Base-by-base conservation (phyloP, 192 early-diverging fungal genomes). In the Mortierella alpina region DNA sequence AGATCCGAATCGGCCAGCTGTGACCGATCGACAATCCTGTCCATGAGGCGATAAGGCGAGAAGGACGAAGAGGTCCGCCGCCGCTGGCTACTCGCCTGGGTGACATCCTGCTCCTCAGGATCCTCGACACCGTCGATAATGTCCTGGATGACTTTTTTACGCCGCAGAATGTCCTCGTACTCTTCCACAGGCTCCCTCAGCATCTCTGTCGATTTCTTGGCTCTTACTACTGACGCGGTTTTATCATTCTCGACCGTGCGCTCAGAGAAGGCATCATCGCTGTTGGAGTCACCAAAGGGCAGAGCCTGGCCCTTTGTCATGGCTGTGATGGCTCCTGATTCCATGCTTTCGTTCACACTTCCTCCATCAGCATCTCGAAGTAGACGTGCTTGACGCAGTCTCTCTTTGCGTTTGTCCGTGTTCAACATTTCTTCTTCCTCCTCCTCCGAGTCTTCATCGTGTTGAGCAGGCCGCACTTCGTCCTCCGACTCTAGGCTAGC, bases 111-210 rank as follows among this genome's bases (percentile, higher is more conserved):
- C 17, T 53, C 57, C 18, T 13, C 69, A 18, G 22, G 42, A 18
- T 62, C 69, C 0, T 60, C 69, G 4, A 68, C 64, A 3, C 70
- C 77, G 50, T 80, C 77, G 45, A 80, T n/a, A 52, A 80, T 80
- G 12, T 59, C 59, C 2, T 70, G 70, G 31, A 80, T 80, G 11
- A 71, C 40, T 47, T 63, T 80, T 40, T 55, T 72, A 18, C 77
- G 63, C 7, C 63, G 57, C 59, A 80, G n/a, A 31, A 53, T 41
- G 4, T 72, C 64, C 52, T 59, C 68, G 55, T 68, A 72, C n/a
- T 80, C 77, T 13, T 72, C 77, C 10, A 79, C 51, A 13, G 55
- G 45, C 17, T 5, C 56, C 39, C 40, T 31, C 1, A 3, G 58
- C 31, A 31, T 31, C 31, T 31, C 31, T 18, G 58, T 22, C 31